phyloP scores from a whole-genome alignment of 805 yeast genomes.

The Hyphopichia homilentoma region DNA sequence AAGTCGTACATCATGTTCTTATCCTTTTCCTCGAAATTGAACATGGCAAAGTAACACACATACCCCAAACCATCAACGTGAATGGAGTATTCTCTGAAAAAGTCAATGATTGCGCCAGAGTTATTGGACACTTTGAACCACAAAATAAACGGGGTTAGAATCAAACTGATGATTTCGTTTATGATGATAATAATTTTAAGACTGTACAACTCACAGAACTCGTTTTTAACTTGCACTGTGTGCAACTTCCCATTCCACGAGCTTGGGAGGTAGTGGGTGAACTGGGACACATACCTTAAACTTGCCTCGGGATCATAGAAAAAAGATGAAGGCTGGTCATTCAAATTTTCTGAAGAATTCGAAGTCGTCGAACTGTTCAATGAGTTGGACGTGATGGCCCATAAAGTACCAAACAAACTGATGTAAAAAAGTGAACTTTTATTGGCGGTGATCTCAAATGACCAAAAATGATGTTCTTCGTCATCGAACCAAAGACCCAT shows the following conservation, averaged over 20 bases:
- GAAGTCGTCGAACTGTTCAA: constrained; percentile 26
- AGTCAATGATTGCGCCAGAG: constrained; percentile 78
- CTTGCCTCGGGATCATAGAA: constrained; percentile 94
- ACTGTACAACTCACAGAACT: constrained; percentile 76
- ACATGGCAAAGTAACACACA: constrained; percentile 92
- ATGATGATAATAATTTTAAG: constrained; percentile 66
- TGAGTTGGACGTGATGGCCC: constrained; percentile 77
- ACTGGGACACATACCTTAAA: constrained; percentile 73
- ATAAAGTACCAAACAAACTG: constrained; percentile 80
- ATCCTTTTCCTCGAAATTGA: constrained; percentile 66
- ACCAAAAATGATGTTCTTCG: constrained; percentile 71
- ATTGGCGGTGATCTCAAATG: constrained; percentile 81
- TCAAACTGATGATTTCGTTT: constrained; percentile 76
- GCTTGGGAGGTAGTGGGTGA: constrained; percentile 85
- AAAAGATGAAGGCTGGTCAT: constrained; percentile 23
- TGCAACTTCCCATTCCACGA: constrained; percentile 86
- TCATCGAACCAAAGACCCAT: constrained; percentile 79
- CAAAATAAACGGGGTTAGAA: constrained; percentile 84
- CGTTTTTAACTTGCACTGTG: constrained; percentile 76
- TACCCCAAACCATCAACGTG: constrained; percentile 94
- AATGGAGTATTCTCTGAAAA: constrained; percentile 83
- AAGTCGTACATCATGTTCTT: constrained; percentile 38
- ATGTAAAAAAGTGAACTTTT: constrained; percentile 83
- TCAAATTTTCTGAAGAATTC: constrained; percentile 19
- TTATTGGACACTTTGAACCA: constrained; percentile 78